These are phyloP conservation scores for Penicillium sp. DNA, from an alignment of 2,329 filamentous ascomycete genomes.

Conservation along the genomic window DNA sequence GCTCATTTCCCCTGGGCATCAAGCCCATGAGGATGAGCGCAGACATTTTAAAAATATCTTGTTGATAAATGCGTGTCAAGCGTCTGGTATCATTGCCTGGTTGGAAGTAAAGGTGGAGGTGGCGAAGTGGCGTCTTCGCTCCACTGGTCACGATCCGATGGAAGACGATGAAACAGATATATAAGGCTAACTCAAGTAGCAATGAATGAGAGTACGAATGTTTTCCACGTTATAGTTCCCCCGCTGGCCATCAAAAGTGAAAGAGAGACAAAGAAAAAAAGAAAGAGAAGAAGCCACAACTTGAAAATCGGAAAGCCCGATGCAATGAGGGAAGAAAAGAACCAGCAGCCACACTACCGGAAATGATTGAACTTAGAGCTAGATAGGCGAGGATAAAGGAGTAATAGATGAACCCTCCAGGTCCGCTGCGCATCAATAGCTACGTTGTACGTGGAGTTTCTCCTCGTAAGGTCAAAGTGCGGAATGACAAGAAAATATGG, in stretches of 20 bases:
- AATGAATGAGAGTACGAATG: neutral
- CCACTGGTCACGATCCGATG: neutral
- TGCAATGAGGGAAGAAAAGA: neutral
- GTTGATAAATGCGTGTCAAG: neutral
- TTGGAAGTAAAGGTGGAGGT: neutral
- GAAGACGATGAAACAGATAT: neutral
- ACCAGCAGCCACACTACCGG: neutral
- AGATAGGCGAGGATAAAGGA: neutral
- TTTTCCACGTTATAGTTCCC: neutral
- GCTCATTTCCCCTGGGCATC: constrained; percentile 14
- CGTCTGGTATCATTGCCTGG: neutral
- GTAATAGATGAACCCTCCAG: neutral
- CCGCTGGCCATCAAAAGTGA: neutral
- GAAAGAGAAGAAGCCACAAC: neutral
- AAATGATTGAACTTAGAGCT: constrained; percentile 4
- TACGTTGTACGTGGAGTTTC: too few relatives aligned
- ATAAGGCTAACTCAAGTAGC: neutral
- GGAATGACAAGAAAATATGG: neutral
- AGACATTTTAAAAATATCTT: constrained; percentile 11
- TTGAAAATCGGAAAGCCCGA: neutral
- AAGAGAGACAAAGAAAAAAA: neutral
- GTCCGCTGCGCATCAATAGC: neutral
- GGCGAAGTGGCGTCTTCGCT: neutral
- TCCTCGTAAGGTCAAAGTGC: too few relatives aligned
- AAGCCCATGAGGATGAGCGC: constrained; percentile 15